Evolutionary conservation across 116 monocot genomes (phyloP), one percentile per base, ranked within the genome.

Genomic region (Iris pallida): DNA sequence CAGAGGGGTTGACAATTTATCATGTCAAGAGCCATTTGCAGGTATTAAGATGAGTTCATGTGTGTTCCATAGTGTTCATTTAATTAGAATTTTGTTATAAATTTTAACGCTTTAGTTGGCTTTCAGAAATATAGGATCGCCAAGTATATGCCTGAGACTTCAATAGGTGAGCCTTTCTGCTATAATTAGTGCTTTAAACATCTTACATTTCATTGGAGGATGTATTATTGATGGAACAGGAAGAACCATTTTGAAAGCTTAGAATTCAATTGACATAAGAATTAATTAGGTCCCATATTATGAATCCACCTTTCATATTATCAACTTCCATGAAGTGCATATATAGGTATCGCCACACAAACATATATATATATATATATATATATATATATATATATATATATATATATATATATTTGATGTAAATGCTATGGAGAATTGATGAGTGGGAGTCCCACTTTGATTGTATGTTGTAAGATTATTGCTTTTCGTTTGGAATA

Each of bases 11-110:
- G 63, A 94, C 88, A 2, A 85, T 94, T 57, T 86, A 73, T 55
- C 90, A 94, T 76, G 77, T 94, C 55, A 94, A 94, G 68, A 94
- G 94, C 57, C 90, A 90, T 82, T 74, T 94, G 70, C 94, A 94
- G 94, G 94, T 92, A 64, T 47, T 1, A 20, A 58, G 53, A 42
- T 41, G n/a, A 16, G 2, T 44, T 44, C 45, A 61, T 5, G 7
- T 47, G 45, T 45, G 3, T 73, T 57, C 4, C 9, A 30, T 51
- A 57, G 16, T 59, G 46, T 7, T 41, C 16, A 46, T 7, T 14
- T 52, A 53, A 9, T 40, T 12, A 2, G 60, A 13, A 20, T 7
- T 44, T 54, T 6, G 46, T 45, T 18, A 11, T 44, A 8, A 16
- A 42, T 2, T 4, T 15, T 6, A 30, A 63, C 64, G 8, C 7